A percentile compares a stretch with the other conserved stretches of the same genome.
phyloP scores from a whole-genome alignment of 116 monocot genomes.

The Posidonia oceanica region DNA sequence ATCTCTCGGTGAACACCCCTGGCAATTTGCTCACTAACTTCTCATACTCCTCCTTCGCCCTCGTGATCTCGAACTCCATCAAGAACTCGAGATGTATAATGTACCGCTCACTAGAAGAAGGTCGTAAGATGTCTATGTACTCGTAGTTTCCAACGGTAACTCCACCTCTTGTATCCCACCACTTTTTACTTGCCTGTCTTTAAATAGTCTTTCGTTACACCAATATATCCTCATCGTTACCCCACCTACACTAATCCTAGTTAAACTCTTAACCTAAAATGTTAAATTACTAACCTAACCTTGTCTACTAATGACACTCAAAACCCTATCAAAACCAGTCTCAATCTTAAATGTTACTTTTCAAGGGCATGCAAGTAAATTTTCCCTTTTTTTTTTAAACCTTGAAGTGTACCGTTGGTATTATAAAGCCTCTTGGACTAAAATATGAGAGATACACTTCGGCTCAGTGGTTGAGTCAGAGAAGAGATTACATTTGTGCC shows the following conservation, averaged over 20 bases:
- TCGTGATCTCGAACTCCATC: constrained; percentile 46
- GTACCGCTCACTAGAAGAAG: constrained; percentile 3
- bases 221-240: not conserved
- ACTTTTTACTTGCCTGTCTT: constrained; percentile 31
- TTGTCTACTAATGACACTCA: no score
- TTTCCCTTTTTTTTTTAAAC: no score
- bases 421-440: no score
- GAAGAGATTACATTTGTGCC: no score
- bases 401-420: no score
- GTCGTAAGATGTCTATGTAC: constrained; percentile 31
- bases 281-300: no score
- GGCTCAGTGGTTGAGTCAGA: no score
- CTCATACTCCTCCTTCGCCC: constrained; percentile 39
- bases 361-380: no score
- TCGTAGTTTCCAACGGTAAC: constrained; percentile 39
- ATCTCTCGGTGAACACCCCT: constrained; percentile 13
- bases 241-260: constrained; percentile 17
- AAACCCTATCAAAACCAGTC: no score
- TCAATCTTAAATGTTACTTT: no score
- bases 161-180: constrained; percentile 12
- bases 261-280: no score
- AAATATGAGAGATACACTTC: no score
- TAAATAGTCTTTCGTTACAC: constrained; percentile 1
- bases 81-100: constrained; percentile 35
- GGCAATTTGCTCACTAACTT: constrained; percentile 23